Base-by-base conservation (phyloP, 176 grass and related monocot species). In the Hordeum marinum region DNA sequence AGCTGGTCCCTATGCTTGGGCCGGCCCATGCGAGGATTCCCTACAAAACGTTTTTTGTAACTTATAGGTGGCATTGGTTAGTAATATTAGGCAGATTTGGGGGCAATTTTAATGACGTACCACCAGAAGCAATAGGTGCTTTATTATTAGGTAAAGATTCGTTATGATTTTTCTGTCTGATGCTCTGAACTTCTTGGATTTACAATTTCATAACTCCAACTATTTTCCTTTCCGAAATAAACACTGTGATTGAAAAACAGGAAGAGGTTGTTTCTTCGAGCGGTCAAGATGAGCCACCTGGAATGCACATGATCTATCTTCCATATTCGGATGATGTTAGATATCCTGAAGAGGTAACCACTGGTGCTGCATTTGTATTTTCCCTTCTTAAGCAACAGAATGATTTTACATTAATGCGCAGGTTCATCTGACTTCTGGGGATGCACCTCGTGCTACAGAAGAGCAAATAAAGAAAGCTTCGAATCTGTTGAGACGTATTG, bases 261-360 rank as follows among this genome's bases (percentile, higher is more conserved):
- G 96, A 94, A 88, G 96, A 95, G 43, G 61, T 95, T 82, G 76
- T 76, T 84, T 92, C 80, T 81, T 91, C 91, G 66, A 79, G 85
- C 34, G 74, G 74, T 83, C 96, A 98, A 90, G 80, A 82, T 55
- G 93, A 94, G 71, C 89, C 96, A 3, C 91, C 96, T 80, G 96
- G 96, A 89, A 92, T 98, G 89, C 89, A 98, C 77, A 94, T 98
- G 91, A 92, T 98, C 68, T 90, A 92, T 93, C 87, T 98, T 90
- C 96, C 96, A 75, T 98, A 98, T 80, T 98, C 91, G 0, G 91
- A 95, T 85, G 96, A 95, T 87, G 91, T 98, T 75, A 95, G 96
- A 87, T 67, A 88, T 75, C 87, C 85, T 84, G 96, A 98, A 90
- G 91, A 98, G 93, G 93, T 81, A 92, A 83, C 86, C 5, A 75